These are phyloP conservation scores for Aspergillus carbonarius DNA, from an alignment of 2,329 filamentous ascomycete genomes.

Conservation along the genomic window DNA sequence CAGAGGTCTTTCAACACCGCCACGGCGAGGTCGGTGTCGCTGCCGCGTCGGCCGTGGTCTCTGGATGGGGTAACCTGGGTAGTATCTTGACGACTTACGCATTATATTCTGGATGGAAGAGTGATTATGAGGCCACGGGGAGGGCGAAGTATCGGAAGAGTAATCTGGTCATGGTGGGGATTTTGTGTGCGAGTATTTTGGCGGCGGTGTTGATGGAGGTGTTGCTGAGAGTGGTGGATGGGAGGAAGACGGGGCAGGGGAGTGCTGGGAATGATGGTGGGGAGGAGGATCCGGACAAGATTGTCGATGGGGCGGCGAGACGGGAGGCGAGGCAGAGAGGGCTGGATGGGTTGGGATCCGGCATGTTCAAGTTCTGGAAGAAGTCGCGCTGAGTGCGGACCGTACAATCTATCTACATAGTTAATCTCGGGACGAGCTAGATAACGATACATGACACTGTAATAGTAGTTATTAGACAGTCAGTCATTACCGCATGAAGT, in stretches of 20 bases:
- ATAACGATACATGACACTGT: no score
- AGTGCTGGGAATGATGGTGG: no score
- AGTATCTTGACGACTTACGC: slow-evolving; percentile 87
- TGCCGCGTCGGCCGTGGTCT: slow-evolving; percentile 80
- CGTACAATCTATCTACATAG: background rate
- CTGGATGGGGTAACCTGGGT: slow-evolving; percentile 81
- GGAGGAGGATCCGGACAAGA: slow-evolving; percentile 8
- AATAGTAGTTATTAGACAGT: background rate
- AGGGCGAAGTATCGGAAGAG: slow-evolving; percentile 74
- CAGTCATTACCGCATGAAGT: no score
- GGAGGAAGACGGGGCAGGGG: slow-evolving; percentile 1
- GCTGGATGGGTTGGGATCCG: slow-evolving; percentile 32
- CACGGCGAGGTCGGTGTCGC: slow-evolving; percentile 91
- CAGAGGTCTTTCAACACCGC: slow-evolving; percentile 82
- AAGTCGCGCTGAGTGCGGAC: background rate
- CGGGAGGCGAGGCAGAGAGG: slow-evolving; percentile 39
- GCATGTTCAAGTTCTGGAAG: slow-evolving; percentile 7
- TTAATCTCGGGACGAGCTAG: no score
- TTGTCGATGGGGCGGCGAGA: slow-evolving; percentile 36
- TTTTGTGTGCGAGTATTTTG: slow-evolving; percentile 73
- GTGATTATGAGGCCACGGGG: slow-evolving; percentile 64
- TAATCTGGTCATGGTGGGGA: slow-evolving; percentile 85
- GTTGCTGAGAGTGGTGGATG: slow-evolving; percentile 53
- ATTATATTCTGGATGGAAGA: slow-evolving; percentile 82
- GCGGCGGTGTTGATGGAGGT: slow-evolving; percentile 65